Conservation (phyloP, 768 basidiomycete species). For the Lactarius akahatsu region DNA sequence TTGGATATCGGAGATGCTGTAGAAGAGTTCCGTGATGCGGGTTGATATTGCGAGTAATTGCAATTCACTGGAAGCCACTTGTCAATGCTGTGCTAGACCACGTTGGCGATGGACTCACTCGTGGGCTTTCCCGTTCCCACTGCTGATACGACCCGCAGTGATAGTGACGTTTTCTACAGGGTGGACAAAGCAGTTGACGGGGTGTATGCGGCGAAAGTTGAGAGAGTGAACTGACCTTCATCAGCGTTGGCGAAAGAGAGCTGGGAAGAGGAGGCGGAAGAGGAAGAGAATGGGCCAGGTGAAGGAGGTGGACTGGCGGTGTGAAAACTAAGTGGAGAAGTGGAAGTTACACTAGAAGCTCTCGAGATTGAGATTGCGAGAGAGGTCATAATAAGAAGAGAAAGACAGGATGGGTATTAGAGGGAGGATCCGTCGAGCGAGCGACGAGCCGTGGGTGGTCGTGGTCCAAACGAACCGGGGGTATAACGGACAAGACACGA, state of each 20-base stretch:
- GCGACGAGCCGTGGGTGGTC: slow-evolving; percentile 41
- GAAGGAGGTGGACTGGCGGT: slow-evolving; percentile 33
- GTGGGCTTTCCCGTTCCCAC: slow-evolving; percentile 57
- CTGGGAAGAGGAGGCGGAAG: slow-evolving; percentile 54
- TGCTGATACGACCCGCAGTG: slow-evolving; percentile 49
- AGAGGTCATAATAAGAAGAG: slow-evolving; percentile 30
- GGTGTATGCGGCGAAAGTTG: not conserved
- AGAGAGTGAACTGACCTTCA: slow-evolving; percentile 50
- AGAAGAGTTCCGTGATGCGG: slow-evolving; percentile 84
- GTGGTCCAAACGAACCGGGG: slow-evolving; percentile 41
- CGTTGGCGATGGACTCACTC: slow-evolving; percentile 52
- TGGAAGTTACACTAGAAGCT: slow-evolving; percentile 28
- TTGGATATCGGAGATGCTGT: slow-evolving; percentile 85
- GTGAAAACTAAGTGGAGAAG: slow-evolving; percentile 34
- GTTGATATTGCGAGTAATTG: slow-evolving; percentile 76
- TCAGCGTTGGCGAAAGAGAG: slow-evolving; percentile 56
- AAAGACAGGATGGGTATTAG: slow-evolving; percentile 16
- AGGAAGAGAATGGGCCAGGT: slow-evolving; percentile 29
- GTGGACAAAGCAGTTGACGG: slow-evolving; percentile 23
- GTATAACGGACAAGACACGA: slow-evolving; percentile 50
- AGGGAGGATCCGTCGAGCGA: slow-evolving; percentile 58
- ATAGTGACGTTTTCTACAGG: slow-evolving; percentile 69
- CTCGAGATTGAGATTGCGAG: slow-evolving; percentile 21
- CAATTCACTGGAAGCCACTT: slow-evolving; percentile 55
- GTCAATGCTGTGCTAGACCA: not conserved